Base-by-base conservation (phyloP, 352 stramenopile genomes). In the Plasmopara viticola region DNA sequence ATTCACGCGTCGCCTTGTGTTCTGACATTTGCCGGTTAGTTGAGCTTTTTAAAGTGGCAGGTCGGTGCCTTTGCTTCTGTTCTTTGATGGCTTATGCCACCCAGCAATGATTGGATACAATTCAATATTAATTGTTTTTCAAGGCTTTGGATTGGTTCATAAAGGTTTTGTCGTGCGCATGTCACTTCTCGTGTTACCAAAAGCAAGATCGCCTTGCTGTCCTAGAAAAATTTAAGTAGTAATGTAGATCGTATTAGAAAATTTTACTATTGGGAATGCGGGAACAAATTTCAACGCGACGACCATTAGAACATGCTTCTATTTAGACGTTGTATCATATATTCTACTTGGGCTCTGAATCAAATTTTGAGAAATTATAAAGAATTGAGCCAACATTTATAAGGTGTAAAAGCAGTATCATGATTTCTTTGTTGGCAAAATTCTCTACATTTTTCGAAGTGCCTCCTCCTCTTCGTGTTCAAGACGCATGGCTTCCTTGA, bases 401-500 rank as follows among this genome's bases (percentile, higher is more conserved):
- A n/a, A n/a, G n/a, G n/a, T n/a, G n/a, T n/a, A n/a, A n/a, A 25
- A 25, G 20, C 20, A 25, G 20, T 25, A 25, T 3, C 20, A 25
- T n/a, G n/a, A 25, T 3, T 25, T 25, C 20, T 25, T 25, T 25
- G 20, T 3, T 25, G 20, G 20, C 20, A 25, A 25, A 25, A 25
- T 5, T 35, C 10, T 12, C 63, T 78, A 87, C 66, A 78, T 82
- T 58, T 88, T 72, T 42, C 75, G 75, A 33, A 87, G 53, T 56
- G 80, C 78, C 48, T 90, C 75, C 37, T 84, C 74, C 46, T 92
- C 81, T 54, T 92, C 78, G 56, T 87, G 75, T 60, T 92, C 81
- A 45, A 92, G 66, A 52, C 81, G 81, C 81, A 92, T 90, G 33
- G 76, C 81, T 44, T 92, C 78, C 64, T 92, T 92, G 51, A 92